Evolutionary conservation across 179 eudicot species (phyloP).

Genomic region (Vitellaria paradoxa): DNA sequence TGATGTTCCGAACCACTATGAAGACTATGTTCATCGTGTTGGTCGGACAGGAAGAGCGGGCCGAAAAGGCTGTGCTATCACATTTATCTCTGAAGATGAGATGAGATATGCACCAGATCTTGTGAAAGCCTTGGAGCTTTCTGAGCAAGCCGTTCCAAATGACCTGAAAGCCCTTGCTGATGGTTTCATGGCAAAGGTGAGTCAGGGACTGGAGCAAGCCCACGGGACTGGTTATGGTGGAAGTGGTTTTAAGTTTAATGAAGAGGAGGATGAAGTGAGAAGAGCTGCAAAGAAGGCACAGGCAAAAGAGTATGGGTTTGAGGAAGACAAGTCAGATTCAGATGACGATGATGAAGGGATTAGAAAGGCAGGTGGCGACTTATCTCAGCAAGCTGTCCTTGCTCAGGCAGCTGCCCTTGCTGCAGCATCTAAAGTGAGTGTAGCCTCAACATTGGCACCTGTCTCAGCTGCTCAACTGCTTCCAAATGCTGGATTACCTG

Average conservation of each 20-base stretch:
- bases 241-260: constrained; percentile 87
- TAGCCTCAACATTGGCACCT: constrained; percentile 16
- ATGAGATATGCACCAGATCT: constrained; percentile 83
- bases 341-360: constrained; percentile 90
- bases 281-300: constrained; percentile 95
- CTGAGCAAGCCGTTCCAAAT: constrained; percentile 82
- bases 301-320: constrained; percentile 87
- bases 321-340: constrained; percentile 85
- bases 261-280: constrained; percentile 92
- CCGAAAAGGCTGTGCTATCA: constrained; percentile 81
- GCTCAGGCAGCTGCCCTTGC: constrained; percentile 48
- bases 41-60: constrained; percentile 98
- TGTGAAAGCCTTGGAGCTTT: constrained; percentile 73
- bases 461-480: constrained; percentile 25
- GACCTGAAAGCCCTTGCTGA: constrained; percentile 84
- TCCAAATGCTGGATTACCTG: constrained; percentile 39
- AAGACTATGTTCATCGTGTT: constrained; percentile 93
- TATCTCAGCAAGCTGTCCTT: constrained; percentile 41
- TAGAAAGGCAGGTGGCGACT: constrained; percentile 57
- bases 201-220: constrained; percentile 81
- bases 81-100: constrained; percentile 81
- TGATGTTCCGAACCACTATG: constrained; percentile 91
- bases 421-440: constrained; percentile 30
- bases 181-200: constrained; percentile 79
- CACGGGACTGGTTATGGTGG: constrained; percentile 97